phyloP scores from a whole-genome alignment of 2,329 filamentous ascomycete species.

The Verticillium tricorpus region DNA sequence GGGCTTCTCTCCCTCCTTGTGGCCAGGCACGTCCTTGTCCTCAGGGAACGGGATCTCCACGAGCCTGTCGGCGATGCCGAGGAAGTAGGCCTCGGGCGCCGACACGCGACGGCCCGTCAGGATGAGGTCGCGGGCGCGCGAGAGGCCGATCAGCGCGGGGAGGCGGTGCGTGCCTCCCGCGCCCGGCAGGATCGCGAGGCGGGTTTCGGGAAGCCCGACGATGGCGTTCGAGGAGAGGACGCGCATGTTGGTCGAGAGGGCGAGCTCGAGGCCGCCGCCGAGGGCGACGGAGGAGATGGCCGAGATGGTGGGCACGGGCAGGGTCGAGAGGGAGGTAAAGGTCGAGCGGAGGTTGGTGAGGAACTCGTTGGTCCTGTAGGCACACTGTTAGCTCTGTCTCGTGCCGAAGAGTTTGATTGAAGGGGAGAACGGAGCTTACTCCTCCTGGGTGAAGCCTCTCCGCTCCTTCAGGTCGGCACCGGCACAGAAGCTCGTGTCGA shows the following conservation, averaged over 20 bases:
- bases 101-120: slow-evolving; percentile 83
- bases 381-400: slow-evolving; percentile 3
- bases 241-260: slow-evolving; percentile 82
- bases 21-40: slow-evolving; percentile 33
- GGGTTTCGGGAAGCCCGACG: slow-evolving; percentile 85
- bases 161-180: slow-evolving; percentile 90
- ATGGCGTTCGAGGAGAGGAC: slow-evolving; percentile 75
- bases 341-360: slow-evolving; percentile 71
- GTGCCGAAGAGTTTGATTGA: neutral
- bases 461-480: slow-evolving; percentile 94
- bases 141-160: slow-evolving; percentile 72
- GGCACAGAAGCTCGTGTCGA: slow-evolving; percentile 87
- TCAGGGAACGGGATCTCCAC: slow-evolving; percentile 67
- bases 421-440: slow-evolving; percentile 50
- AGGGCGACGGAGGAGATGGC: slow-evolving; percentile 83
- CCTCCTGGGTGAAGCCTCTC: slow-evolving; percentile 66
- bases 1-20: slow-evolving; percentile 30
- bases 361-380: slow-evolving; percentile 69
- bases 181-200: slow-evolving; percentile 89
- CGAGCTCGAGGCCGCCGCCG: slow-evolving; percentile 90
- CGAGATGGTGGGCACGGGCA: slow-evolving; percentile 86
- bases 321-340: slow-evolving; percentile 64
- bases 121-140: slow-evolving; percentile 82
- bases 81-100: slow-evolving; percentile 82
- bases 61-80: slow-evolving; percentile 85